Conservation (phyloP, 371 early-diverging fungal species). For the Entomophthora muscae region DNA sequence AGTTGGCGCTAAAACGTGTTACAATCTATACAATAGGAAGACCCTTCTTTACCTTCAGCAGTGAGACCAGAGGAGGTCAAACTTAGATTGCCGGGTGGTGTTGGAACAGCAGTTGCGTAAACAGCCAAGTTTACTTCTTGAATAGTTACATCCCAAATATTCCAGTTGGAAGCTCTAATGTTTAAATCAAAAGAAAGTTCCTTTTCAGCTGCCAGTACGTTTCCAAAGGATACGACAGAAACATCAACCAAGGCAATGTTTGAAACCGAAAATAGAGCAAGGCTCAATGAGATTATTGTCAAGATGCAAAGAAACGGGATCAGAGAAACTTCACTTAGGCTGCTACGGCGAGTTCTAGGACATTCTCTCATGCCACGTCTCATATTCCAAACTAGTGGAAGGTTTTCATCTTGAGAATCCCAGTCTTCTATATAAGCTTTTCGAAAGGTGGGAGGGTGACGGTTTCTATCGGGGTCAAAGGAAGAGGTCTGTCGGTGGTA, state of each 20-base stretch:
- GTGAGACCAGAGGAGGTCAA: background rate
- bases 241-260: slow-evolving; percentile 6
- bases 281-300: background rate
- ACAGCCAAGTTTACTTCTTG: background rate
- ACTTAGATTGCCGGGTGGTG: background rate
- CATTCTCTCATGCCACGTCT: background rate
- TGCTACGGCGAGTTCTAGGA: background rate
- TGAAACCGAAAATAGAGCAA: slow-evolving; percentile 4
- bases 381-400: slow-evolving; percentile 7
- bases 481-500: background rate
- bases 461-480: background rate
- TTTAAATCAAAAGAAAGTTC: slow-evolving; percentile 5
- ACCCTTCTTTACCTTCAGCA: background rate
- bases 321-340: background rate
- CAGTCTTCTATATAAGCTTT: slow-evolving; percentile 5
- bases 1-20: background rate
- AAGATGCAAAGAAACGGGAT: background rate
- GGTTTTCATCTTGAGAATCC: slow-evolving; percentile 3
- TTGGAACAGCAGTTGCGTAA: background rate
- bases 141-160: slow-evolving; percentile 1
- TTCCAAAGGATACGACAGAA: background rate
- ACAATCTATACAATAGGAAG: background rate
- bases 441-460: background rate
- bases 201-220: slow-evolving; percentile 1
- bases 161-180: slow-evolving; percentile 5